Evolutionary conservation across 345 rosid genomes (phyloP), one percentile per base, ranked within the genome.

Genomic region (Rubroshorea leprosula): DNA sequence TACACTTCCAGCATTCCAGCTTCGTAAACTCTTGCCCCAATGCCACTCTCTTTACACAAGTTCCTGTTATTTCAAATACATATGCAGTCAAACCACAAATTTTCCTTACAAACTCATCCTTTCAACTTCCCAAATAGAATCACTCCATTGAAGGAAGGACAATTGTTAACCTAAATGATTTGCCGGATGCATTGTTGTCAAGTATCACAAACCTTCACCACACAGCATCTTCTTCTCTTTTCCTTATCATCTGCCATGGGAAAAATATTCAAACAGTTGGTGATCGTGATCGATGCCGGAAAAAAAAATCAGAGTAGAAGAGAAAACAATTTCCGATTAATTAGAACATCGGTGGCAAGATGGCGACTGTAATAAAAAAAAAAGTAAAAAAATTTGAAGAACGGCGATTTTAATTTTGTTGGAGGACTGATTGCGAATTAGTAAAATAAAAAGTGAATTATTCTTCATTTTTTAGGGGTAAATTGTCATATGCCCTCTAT

Each of bases 61-160:
- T n/a, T n/a, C n/a, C n/a, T n/a, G n/a, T n/a, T n/a, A n/a, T n/a
- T n/a, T n/a, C n/a, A n/a, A n/a, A n/a, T n/a, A n/a, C n/a, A n/a
- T n/a, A n/a, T n/a, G n/a, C n/a, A n/a, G n/a, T 78, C 60, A 45
- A 60, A 67, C 70, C 51, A 74, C 83, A 83, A 66, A 78, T 79
- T 55, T 76, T 74, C 58, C 83, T 89, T 9, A 85, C 92, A 2
- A 71, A n/a, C n/a, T n/a, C n/a, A n/a, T n/a, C n/a, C n/a, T n/a
- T n/a, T n/a, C n/a, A n/a, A n/a, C n/a, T n/a, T n/a, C n/a, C n/a
- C n/a, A n/a, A n/a, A n/a, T n/a, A n/a, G n/a, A n/a, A n/a, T n/a
- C n/a, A n/a, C n/a, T n/a, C n/a, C n/a, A 35, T 35, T 2, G 9
- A 27, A 27, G 8, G 1, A 35, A 23, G 3, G 10, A n/a, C 22